Evolutionary conservation across 2,329 filamentous ascomycete species (phyloP).

Genomic region (Fonsecaea multimorphosa): DNA sequence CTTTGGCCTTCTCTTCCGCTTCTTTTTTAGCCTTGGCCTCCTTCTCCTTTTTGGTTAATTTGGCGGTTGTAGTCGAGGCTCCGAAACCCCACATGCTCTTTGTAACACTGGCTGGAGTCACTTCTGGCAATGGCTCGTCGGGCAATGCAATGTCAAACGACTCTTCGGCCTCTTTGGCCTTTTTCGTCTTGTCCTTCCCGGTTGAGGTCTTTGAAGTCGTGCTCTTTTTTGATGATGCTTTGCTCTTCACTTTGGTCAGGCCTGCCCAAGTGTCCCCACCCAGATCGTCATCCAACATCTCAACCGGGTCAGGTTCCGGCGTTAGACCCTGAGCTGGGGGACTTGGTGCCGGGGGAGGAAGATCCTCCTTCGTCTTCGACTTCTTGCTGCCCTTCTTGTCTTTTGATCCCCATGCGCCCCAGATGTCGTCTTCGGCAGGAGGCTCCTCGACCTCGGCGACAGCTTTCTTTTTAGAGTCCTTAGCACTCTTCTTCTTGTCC

Average conservation of each 20-base stretch:
- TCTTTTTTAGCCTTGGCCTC: slow-evolving; percentile 53
- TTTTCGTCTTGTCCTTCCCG: slow-evolving; percentile 40
- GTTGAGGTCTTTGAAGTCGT: slow-evolving; percentile 40
- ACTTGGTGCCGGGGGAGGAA: slow-evolving; percentile 56
- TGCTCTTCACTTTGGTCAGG: slow-evolving; percentile 45
- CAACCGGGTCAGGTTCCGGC: slow-evolving; percentile 48
- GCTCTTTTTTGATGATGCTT: slow-evolving; percentile 51
- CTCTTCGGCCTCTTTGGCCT: slow-evolving; percentile 34
- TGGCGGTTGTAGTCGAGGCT: slow-evolving; percentile 48
- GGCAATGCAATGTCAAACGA: slow-evolving; percentile 33
- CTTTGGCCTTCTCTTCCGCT: slow-evolving; percentile 42
- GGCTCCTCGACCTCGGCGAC: slow-evolving; percentile 27
- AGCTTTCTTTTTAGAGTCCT: slow-evolving; percentile 51
- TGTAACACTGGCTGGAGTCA: slow-evolving; percentile 46
- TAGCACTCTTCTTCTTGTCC: slow-evolving; percentile 55
- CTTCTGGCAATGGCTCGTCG: slow-evolving; percentile 42
- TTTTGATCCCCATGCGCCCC: slow-evolving; percentile 41
- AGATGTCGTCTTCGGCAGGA: slow-evolving; percentile 41
- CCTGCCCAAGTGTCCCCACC: slow-evolving; percentile 50
- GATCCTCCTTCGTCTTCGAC: slow-evolving; percentile 50
- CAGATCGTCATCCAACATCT: slow-evolving; percentile 41
- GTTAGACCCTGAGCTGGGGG: slow-evolving; percentile 54
- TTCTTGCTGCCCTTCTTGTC: slow-evolving; percentile 56
- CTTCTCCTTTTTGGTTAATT: slow-evolving; percentile 54
- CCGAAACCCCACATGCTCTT: slow-evolving; percentile 55